Evolutionary conservation across 139 green algal genomes (phyloP), one percentile per base, ranked within the genome.

Genomic region (Ettlia oleoabundans): DNA sequence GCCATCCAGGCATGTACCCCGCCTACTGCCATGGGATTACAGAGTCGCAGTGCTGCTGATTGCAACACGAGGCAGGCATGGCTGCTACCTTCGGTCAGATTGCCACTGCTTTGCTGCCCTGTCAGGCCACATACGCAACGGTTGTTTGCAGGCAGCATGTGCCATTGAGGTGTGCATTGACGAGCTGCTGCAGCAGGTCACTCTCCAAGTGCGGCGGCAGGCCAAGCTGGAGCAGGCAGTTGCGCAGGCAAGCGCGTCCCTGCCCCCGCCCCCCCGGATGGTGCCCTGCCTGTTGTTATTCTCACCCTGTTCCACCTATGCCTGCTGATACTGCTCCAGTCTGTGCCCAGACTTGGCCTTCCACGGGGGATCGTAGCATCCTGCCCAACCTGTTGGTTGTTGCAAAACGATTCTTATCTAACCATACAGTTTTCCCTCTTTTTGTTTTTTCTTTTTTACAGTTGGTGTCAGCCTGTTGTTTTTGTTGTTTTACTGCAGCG

Each of bases 131-230:
- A n/a, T n/a, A n/a, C n/a, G n/a, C n/a, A n/a, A n/a, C n/a, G n/a
- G n/a, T n/a, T n/a, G n/a, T n/a, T n/a, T n/a, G n/a, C n/a, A 96
- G 89, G 91, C 86, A 75, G 95, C 95, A 67, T 97, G 93, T 81
- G 91, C 84, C 53, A 94, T 97, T 26, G 95, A 98, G 90, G 90
- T 92, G 19, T 91, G 86, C 19, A 86, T 98, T 47, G 93, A 97
- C 78, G 85, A 86, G 73, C 73, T 51, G 73, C 53, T 80, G 52
- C n/a, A 64, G 24, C 26, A 24, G 53, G 35, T 80, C 19, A 68
- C 73, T 26, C 73, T 42, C 22, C 26, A 55, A 40, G 73, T 42
- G 53, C 73, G 73, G 52, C 73, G 52, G 35, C 73, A 55, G 53
- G 53, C 24, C 15, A 22, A 21, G 22, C 35, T 52, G 5, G 35